A percentile compares a stretch with the other conserved stretches of the same genome.
These are phyloP conservation scores for Ormosia semicastrata DNA, from an alignment of 306 rosid genomes.

Conservation along the genomic window DNA sequence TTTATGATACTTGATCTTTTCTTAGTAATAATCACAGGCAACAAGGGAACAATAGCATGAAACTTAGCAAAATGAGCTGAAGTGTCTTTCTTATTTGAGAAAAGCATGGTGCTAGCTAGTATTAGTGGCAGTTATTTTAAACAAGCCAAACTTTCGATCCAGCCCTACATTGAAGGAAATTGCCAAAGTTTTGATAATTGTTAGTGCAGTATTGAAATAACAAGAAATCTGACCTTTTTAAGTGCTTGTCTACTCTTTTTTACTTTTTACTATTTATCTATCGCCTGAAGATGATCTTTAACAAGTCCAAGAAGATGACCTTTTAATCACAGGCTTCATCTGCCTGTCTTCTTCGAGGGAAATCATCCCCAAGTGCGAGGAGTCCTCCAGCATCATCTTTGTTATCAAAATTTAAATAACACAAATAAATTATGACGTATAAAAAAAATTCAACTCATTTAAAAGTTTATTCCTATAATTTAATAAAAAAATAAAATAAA, in stretches of 20 bases:
- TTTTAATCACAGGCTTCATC: slow-evolving; percentile 76
- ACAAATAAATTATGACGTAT: too few species aligned
- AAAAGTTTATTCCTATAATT: too few species aligned
- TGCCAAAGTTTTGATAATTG: slow-evolving; percentile 31
- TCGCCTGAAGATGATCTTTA: slow-evolving; percentile 26
- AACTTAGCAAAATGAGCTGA: slow-evolving; percentile 21
- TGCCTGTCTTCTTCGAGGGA: slow-evolving; percentile 91
- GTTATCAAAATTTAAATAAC: too few species aligned
- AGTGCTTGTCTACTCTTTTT: slow-evolving; percentile 26
- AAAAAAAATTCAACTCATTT: too few species aligned
- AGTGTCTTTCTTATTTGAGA: slow-evolving; percentile 43
- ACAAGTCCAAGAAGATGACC: slow-evolving; percentile 87
- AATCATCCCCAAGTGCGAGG: slow-evolving; percentile 89
- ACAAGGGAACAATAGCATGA: slow-evolving; percentile 17
- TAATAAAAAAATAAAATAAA: too few species aligned
- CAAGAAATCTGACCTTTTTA: slow-evolving; percentile 45
- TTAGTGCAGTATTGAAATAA: slow-evolving; percentile 39
- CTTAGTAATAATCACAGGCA: slow-evolving; percentile 23
- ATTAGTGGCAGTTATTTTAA: slow-evolving; percentile 55
- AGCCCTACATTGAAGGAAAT: slow-evolving; percentile 44
- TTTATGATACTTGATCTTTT: background rate
- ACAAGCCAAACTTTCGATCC: slow-evolving; percentile 57
- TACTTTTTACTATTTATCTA: slow-evolving; percentile 28
- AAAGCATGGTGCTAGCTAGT: too few species aligned
- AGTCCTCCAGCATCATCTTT: slow-evolving; percentile 92